These are phyloP conservation scores for Kodamaea sagamina DNA, from an alignment of 805 yeast genomes.

Conservation along the genomic window DNA sequence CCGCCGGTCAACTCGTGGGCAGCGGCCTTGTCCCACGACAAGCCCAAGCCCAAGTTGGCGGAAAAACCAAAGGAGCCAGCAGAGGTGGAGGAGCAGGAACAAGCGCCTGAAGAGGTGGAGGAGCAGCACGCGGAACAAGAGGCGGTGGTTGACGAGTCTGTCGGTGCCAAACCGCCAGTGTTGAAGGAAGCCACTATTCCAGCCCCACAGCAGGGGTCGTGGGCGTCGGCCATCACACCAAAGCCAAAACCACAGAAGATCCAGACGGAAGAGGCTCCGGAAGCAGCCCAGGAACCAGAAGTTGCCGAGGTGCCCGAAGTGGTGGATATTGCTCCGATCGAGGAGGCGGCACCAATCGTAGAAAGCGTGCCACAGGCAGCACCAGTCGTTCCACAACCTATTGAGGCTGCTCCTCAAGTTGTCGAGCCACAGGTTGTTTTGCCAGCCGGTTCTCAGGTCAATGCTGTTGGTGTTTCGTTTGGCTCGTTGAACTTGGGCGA, in stretches of 20 bases:
- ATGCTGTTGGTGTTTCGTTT: conserved; percentile 60
- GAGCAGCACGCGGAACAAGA: conserved; percentile 7
- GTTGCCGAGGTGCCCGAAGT: conserved; percentile 13
- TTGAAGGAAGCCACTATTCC: conserved; percentile 45
- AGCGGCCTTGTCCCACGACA: conserved; percentile 42
- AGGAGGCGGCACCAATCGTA: conserved; percentile 18
- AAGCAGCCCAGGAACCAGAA: conserved; percentile 17
- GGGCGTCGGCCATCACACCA: conserved; percentile 69
- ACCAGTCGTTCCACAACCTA: conserved; percentile 20
- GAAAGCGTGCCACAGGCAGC: conserved; percentile 44
- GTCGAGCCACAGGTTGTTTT: conserved; percentile 45
- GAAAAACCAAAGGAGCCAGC: conserved; percentile 16
- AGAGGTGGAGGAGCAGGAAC: conserved; percentile 18
- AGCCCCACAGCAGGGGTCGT: conserved; percentile 54
- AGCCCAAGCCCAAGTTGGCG: conserved; percentile 32
- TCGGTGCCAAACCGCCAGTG: conserved; percentile 17
- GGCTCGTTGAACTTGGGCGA: conserved; percentile 57
- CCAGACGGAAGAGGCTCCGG: conserved; percentile 18
- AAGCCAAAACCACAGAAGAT: conserved; percentile 44
- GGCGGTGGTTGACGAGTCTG: conserved; percentile 14
- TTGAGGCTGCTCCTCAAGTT: conserved; percentile 37
- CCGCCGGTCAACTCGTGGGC: conserved; percentile 45
- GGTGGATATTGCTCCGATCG: conserved; percentile 10
- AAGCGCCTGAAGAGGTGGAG: conserved; percentile 8
- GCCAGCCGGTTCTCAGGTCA: conserved; percentile 50